phyloP scores from a whole-genome alignment of 495 filamentous ascomycete genomes.

The Tuber calosporum region DNA sequence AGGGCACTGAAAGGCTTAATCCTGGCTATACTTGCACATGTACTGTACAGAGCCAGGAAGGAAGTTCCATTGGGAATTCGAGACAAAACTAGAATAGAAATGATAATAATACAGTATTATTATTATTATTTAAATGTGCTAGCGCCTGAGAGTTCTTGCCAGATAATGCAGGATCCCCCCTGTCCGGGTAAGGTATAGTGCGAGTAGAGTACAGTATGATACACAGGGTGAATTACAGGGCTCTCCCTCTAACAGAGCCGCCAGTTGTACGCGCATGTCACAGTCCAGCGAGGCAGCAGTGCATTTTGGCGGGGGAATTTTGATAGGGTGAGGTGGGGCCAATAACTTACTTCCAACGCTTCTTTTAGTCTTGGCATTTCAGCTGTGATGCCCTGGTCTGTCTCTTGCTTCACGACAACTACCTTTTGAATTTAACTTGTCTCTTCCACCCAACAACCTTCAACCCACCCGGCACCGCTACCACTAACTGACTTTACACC shows the following conservation, averaged over 20 bases:
- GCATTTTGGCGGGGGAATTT: neutral
- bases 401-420: neutral
- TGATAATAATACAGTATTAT: no score
- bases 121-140: no score
- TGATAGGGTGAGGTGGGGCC: neutral
- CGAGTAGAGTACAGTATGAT: no score
- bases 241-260: neutral
- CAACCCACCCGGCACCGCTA: neutral
- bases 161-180: no score
- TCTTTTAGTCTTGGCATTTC: neutral
- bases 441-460: neutral
- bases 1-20: no score
- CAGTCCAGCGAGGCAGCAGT: neutral
- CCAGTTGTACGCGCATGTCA: constrained; percentile 2
- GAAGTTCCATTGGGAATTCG: no score
- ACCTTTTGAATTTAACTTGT: neutral
- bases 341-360: constrained; percentile 5
- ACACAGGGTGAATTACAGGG: no score
- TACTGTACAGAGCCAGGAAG: no score
- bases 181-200: neutral
- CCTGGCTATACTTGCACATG: no score
- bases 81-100: no score
- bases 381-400: neutral
- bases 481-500: neutral
- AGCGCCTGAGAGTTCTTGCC: no score